Evolutionary conservation across 768 basidiomycete genomes (phyloP), one percentile per base, ranked within the genome.

Genomic region (Postia placenta): DNA sequence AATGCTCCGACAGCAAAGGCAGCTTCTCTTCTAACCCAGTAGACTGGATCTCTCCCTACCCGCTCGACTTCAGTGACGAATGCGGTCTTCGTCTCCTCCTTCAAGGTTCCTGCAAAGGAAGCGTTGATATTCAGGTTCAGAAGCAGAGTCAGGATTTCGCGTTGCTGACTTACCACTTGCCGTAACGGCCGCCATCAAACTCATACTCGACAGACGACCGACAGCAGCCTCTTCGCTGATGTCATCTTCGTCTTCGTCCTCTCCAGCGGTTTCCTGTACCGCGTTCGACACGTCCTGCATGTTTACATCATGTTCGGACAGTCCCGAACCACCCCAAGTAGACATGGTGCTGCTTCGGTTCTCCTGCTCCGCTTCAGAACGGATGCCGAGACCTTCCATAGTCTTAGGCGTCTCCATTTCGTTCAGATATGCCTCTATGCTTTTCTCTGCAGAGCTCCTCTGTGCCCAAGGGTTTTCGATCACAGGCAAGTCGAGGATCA

Each of bases 131-230:
- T 50, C n/a, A 54, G 17, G 15, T 40, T 26, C 25, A 35, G 38
- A 7, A 40, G 7, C 30, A 39, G 37, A 30, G 42, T 35, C 23
- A 36, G 14, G 51, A 20, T 38, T 24, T 26, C 25, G 28, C 22
- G 47, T 48, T 30, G 20, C 14, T 23, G 9, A 70, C 76, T 61
- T 63, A 87, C 85, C 84, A 53, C 80, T 82, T 23, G 91, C 88
- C 25, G 87, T 79, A 11, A 92, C 81, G 6, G 90, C 83, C 33
- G 92, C 92, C 72, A 95, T 88, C 44, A 96, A 69, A 62, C 89
- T 91, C 92, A 96, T 92, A 58, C 91, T 91, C 4, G 90, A 88
- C 42, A 95, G 71, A 49, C 92, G 77, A 4, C 94, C 94, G 17
- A 92, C 75, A 4, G 87, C 81, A 12, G 86, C 89, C 62, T 94